A percentile compares a stretch with the other conserved stretches of the same genome.
Conservation (phyloP, 495 filamentous ascomycete species). For the Daldinia bambusicola region DNA sequence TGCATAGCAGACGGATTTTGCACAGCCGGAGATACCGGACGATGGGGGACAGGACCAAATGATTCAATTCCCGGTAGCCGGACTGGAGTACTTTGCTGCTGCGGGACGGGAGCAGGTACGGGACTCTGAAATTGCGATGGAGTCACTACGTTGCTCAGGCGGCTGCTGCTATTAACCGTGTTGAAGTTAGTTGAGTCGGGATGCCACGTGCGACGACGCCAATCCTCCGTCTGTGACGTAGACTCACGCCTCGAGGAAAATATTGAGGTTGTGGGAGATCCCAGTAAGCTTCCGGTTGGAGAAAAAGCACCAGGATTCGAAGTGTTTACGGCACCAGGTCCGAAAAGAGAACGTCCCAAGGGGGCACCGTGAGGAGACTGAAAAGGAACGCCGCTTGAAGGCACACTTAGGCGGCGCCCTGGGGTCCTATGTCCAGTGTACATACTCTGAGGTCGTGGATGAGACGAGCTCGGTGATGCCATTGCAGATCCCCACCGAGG, state of each 20-base stretch:
- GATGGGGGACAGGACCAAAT: conserved; percentile 77
- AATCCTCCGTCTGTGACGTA: conserved; percentile 69
- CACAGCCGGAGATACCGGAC: conserved; percentile 67
- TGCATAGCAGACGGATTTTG: conserved; percentile 75
- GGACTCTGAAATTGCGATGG: conserved; percentile 67
- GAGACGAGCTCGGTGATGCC: conserved; percentile 73
- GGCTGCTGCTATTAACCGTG: conserved; percentile 49
- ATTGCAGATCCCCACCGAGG: conserved; percentile 72
- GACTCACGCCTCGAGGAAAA: conserved; percentile 74
- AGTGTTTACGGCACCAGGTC: conserved; percentile 59
- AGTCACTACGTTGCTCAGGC: conserved; percentile 63
- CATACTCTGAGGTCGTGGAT: conserved; percentile 71
- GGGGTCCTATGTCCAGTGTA: conserved; percentile 72
- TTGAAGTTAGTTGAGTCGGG: conserved; percentile 72
- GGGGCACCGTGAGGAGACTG: conserved; percentile 68
- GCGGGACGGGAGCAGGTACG: conserved; percentile 61
- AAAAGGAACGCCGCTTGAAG: conserved; percentile 78
- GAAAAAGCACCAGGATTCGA: conserved; percentile 68
- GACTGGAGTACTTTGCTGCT: conserved; percentile 52
- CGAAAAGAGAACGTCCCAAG: conserved; percentile 69
- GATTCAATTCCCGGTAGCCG: conserved; percentile 90
- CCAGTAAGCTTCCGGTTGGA: conserved; percentile 65
- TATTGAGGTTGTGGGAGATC: conserved; percentile 76
- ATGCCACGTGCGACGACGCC: conserved; percentile 89
- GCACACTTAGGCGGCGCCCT: conserved; percentile 82